Evolutionary conservation across 2,329 filamentous ascomycete species (phyloP).

Genomic region (Penicillium sp.): DNA sequence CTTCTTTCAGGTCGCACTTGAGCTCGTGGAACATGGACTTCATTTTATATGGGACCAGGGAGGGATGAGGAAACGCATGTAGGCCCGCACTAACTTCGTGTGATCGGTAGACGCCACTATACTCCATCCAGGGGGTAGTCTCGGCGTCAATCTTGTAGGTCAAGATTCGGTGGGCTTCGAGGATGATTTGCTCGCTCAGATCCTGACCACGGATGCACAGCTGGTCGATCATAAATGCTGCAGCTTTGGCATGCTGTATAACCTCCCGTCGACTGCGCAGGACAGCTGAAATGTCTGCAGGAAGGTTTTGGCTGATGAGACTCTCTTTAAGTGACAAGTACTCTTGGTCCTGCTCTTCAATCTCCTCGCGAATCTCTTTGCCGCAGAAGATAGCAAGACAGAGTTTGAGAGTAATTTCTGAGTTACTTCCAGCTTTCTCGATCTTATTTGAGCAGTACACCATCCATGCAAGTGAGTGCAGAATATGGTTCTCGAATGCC

Average conservation of each 20-base stretch:
- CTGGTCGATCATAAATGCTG: not conserved
- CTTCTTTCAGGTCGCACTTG: slow-evolving; percentile 1
- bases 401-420: not conserved
- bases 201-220: not conserved
- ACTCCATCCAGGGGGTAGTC: not conserved
- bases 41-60: slow-evolving; percentile 3
- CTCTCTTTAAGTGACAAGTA: not conserved
- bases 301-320: not conserved
- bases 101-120: slow-evolving; percentile 4
- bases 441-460: not conserved
- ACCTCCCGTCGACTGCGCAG: not conserved
- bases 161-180: slow-evolving; percentile 2
- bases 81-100: not conserved
- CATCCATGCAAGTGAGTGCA: not conserved
- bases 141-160: not conserved
- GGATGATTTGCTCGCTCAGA: slow-evolving; percentile 2
- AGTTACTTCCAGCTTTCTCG: not conserved
- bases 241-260: slow-evolving; percentile 2
- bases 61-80: not conserved
- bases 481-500: not conserved
- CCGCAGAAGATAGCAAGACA: not conserved
- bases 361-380: not conserved
- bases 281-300: not conserved
- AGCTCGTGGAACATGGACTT: slow-evolving; percentile 5
- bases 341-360: not conserved